These are phyloP conservation scores for Spencermartinsiella ligniputridi DNA, from an alignment of 1,139 yeast genomes.

Conservation along the genomic window DNA sequence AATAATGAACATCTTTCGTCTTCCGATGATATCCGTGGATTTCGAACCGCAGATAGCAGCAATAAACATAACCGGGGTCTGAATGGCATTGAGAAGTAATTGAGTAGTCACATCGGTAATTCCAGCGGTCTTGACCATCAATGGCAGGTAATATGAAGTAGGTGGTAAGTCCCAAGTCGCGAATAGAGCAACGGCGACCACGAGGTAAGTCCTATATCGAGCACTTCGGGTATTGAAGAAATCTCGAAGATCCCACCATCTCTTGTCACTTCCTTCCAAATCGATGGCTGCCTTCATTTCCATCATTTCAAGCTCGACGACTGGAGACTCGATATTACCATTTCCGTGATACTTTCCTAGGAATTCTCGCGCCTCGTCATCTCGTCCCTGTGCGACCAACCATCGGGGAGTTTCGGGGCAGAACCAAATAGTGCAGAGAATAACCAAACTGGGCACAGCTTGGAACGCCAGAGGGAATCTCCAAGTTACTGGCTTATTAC, in stretches of 20 bases:
- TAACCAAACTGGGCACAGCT: conserved; percentile 38
- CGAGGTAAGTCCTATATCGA: conserved; percentile 41
- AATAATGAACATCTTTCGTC: conserved; percentile 1
- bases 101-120: conserved; percentile 11
- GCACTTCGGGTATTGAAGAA: conserved; percentile 10
- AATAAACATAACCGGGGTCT: conserved; percentile 17
- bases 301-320: conserved; percentile 12
- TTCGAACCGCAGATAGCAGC: conserved; percentile 1
- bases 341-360: conserved; percentile 39
- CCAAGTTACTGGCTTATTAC: conserved; percentile 36
- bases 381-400: conserved; percentile 64
- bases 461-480: conserved; percentile 36
- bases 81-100: conserved; percentile 13
- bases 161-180: conserved; percentile 13
- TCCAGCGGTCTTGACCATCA: conserved; percentile 12
- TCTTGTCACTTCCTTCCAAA: conserved; percentile 12
- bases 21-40: background rate
- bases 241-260: conserved; percentile 16
- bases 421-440: conserved; percentile 50
- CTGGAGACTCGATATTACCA: conserved; percentile 10
- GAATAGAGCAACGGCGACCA: conserved; percentile 31
- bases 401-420: conserved; percentile 95
- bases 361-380: conserved; percentile 63
- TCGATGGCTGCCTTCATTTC: conserved; percentile 12
- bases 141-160: conserved; percentile 14